These are phyloP conservation scores for Beauveria medogensis DNA, from an alignment of 2,329 filamentous ascomycete species.

Conservation along the genomic window DNA sequence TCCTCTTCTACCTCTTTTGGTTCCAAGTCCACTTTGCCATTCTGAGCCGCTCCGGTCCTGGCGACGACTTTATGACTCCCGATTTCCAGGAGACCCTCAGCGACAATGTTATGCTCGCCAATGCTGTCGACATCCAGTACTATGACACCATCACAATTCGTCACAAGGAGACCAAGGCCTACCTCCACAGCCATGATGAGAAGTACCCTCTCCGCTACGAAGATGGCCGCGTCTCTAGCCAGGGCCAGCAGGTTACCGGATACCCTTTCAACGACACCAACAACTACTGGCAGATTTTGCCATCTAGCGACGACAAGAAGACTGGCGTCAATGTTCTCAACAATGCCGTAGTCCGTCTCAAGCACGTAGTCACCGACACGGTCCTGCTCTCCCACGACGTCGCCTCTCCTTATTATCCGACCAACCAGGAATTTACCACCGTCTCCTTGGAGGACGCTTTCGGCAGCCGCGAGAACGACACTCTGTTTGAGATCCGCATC, in stretches of 20 bases:
- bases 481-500: conserved; percentile 84
- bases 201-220: conserved; percentile 91
- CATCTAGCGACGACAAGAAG: conserved; percentile 51
- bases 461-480: conserved; percentile 73
- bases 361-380: conserved; percentile 78
- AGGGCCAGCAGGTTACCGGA: conserved; percentile 95
- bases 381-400: conserved; percentile 92
- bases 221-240: conserved; percentile 92
- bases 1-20: conserved; percentile 99
- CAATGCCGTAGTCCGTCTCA: conserved; percentile 77
- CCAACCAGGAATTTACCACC: conserved; percentile 97
- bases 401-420: conserved; percentile 90
- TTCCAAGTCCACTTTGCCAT: conserved; percentile 99
- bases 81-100: conserved; percentile 96
- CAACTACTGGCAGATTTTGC: conserved; percentile 94
- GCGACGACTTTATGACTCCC: conserved; percentile 97
- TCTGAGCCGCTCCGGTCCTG: conserved; percentile 78
- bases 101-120: conserved; percentile 87
- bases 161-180: conserved; percentile 97
- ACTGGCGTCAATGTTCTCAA: conserved; percentile 64
- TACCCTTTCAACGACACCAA: conserved; percentile 99
- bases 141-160: conserved; percentile 79
- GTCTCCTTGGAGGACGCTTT: conserved; percentile 64
- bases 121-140: conserved; percentile 80
- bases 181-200: conserved; percentile 87